Evolutionary conservation across 2,329 filamentous ascomycete species (phyloP).

Genomic region (Paecilomyces variotii): DNA sequence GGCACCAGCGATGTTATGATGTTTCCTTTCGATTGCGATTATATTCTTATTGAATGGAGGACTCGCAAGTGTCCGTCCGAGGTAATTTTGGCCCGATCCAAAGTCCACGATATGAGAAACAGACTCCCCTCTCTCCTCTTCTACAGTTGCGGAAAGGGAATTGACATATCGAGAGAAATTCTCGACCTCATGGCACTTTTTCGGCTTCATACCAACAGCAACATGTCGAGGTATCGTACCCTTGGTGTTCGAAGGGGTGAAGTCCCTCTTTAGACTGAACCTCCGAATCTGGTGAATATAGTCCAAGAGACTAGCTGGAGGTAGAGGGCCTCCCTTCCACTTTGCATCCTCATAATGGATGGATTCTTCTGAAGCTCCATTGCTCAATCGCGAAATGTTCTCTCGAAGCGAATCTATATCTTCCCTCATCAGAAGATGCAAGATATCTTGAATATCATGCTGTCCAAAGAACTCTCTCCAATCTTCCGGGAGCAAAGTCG

Average conservation of each 20-base stretch:
- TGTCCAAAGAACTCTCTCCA: conserved; percentile 74
- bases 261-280: conserved; percentile 59
- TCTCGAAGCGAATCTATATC: conserved; percentile 48
- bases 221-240: conserved; percentile 52
- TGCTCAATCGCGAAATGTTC: not conserved
- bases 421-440: conserved; percentile 74
- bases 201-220: conserved; percentile 85
- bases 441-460: conserved; percentile 63
- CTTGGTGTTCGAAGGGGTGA: conserved; percentile 33
- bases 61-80: conserved; percentile 78
- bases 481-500: conserved; percentile 63
- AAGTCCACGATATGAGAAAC: conserved; percentile 92
- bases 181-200: conserved; percentile 89
- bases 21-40: conserved; percentile 81
- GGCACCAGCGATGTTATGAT: conserved; percentile 79
- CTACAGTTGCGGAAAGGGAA: conserved; percentile 52
- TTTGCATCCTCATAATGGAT: conserved; percentile 2
- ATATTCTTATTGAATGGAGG: conserved; percentile 79
- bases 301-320: conserved; percentile 53
- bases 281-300: conserved; percentile 67
- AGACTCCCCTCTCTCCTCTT: conserved; percentile 33
- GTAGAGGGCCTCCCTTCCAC: conserved; percentile 39
- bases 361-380: not conserved
- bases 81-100: conserved; percentile 92
- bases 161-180: conserved; percentile 84